A percentile compares a stretch with the other conserved stretches of the same genome.
Evolutionary conservation across 129 eudicot species (phyloP).

Genomic region (Helianthus annuus): DNA sequence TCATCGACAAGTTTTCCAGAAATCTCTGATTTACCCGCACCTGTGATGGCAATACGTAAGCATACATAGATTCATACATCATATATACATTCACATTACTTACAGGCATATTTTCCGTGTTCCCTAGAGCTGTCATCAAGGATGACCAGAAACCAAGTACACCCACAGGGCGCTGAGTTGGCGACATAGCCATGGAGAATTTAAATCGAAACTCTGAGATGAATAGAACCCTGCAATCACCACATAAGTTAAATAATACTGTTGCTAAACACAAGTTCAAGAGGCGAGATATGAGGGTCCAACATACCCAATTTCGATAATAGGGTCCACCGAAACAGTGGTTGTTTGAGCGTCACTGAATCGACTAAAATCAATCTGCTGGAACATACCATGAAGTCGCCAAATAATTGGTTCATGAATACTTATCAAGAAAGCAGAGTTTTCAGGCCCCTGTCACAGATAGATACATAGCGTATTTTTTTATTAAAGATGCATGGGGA

Average conservation of each 20-base stretch:
- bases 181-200: slow-evolving; percentile 97
- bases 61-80: slow-evolving; percentile 5
- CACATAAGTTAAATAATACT: not conserved
- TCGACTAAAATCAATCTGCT: slow-evolving; percentile 69
- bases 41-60: slow-evolving; percentile 39
- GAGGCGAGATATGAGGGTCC: slow-evolving; percentile 11
- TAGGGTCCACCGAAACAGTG: slow-evolving; percentile 91
- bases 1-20: slow-evolving; percentile 70
- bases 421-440: slow-evolving; percentile 85
- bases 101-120: slow-evolving; percentile 97
- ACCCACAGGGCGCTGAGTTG: slow-evolving; percentile 97
- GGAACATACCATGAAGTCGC: slow-evolving; percentile 96
- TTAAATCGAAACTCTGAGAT: slow-evolving; percentile 90
- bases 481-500: slow-evolving; percentile 8
- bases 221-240: slow-evolving; percentile 70
- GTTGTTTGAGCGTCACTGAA: slow-evolving; percentile 57
- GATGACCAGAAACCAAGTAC: slow-evolving; percentile 99
- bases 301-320: slow-evolving; percentile 80
- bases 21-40: slow-evolving; percentile 81
- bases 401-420: slow-evolving; percentile 96
- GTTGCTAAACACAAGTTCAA: slow-evolving; percentile 12
- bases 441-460: slow-evolving; percentile 99
- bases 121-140: slow-evolving; percentile 97
- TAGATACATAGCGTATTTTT: no score
- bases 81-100: slow-evolving; percentile 27